Base-by-base conservation (phyloP, 2,329 filamentous ascomycete genomes). In the Colletotrichum sp. region DNA sequence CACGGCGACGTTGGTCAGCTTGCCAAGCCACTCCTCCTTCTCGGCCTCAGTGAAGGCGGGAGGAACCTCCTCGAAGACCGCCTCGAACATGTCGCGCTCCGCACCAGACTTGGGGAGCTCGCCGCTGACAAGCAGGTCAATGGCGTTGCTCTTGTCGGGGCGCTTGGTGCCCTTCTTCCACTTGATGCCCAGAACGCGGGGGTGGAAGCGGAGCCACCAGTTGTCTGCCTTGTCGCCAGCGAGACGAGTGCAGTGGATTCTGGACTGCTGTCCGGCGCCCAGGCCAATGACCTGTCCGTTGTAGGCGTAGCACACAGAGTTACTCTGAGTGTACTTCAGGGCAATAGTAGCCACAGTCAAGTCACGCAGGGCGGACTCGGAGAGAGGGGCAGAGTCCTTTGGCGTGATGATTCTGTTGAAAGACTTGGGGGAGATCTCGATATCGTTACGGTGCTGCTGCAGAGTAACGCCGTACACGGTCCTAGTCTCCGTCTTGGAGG, bases 171-270 rank as follows among this genome's bases (percentile, higher is more conserved):
- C 96, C 89, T 97, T 96, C 91, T 98, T 98, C 95, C 96, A 99
- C 89, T 96, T 95, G 85, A 99, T 94, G 83, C 89, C 90, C 66
- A 99, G 90, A 15, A 97, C 95, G 69, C 95, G 94, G 80, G 95
- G 93, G 89, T 98, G 95, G 92, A 99, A 99, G 82, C 97, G 95
- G 90, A 99, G 94, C 97, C 96, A 99, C 96, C 96, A 99, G 90
- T 98, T 98, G 87, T 99, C 97, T 65, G 96, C 95, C 90, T 99
- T 99, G 89, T 99, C 96, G 76, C 97, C 97, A 13, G 97, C 97
- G 68, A 99, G 92, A 79, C 97, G 94, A 57, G 97, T 99, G 92
- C 97, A 99, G 91, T 99, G 97, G 81, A 99, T 99, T 80, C 97
- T 94, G 77, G 95, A 98, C 88, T 99, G 97, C 87, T 99, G 97